phyloP scores from a whole-genome alignment of 2,329 filamentous ascomycete species.

The Monilinia vaccinii-corymbosi region DNA sequence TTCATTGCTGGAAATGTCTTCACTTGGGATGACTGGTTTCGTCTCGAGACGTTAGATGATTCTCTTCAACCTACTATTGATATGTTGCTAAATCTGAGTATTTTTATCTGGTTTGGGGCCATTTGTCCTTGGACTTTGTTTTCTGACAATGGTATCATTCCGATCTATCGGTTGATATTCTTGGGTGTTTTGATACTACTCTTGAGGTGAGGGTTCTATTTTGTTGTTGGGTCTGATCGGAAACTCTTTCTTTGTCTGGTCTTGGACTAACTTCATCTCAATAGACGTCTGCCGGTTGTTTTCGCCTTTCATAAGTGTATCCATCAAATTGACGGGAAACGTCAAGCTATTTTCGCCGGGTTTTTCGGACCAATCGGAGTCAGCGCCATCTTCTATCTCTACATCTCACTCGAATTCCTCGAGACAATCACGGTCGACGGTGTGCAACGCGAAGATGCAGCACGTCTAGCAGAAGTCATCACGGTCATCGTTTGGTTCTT shows the following conservation, averaged over 20 bases:
- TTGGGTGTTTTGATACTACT: constrained; percentile 70
- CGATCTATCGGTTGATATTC: constrained; percentile 62
- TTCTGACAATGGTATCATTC: constrained; percentile 55
- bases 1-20: constrained; percentile 89
- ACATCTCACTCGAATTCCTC: constrained; percentile 70
- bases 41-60: constrained; percentile 79
- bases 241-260: constrained; percentile 9
- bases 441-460: constrained; percentile 54
- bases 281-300: constrained; percentile 61
- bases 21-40: constrained; percentile 92
- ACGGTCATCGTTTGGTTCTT: constrained; percentile 79
- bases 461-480: constrained; percentile 54
- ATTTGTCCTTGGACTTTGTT: constrained; percentile 75
- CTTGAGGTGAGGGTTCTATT: constrained; percentile 39
- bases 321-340: constrained; percentile 64
- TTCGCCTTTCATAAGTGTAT: constrained; percentile 66
- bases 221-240: not conserved
- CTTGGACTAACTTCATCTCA: not conserved
- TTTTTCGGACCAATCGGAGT: constrained; percentile 94
- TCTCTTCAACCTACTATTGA: constrained; percentile 91
- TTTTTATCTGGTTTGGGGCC: constrained; percentile 89
- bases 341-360: constrained; percentile 76
- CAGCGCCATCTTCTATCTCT: constrained; percentile 83
- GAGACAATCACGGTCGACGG: constrained; percentile 47
- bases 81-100: constrained; percentile 73